These are phyloP conservation scores for Parascedosporium putredinis DNA, from an alignment of 2,329 filamentous ascomycete genomes.

Conservation along the genomic window DNA sequence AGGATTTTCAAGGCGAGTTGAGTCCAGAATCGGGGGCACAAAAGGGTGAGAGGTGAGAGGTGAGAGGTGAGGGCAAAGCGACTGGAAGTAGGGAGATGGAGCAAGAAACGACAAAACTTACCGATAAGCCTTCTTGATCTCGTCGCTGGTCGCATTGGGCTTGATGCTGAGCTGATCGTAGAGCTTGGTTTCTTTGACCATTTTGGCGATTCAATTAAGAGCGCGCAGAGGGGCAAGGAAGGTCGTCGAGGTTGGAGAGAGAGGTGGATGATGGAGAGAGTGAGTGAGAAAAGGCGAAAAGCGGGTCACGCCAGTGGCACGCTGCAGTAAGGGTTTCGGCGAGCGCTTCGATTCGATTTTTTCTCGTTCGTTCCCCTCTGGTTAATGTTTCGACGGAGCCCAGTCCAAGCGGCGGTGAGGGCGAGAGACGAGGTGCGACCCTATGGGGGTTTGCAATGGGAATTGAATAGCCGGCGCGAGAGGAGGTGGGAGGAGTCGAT, in stretches of 20 bases:
- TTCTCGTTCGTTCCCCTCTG: too few relatives aligned
- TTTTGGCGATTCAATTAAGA: slow-evolving; percentile 34
- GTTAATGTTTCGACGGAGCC: too few relatives aligned
- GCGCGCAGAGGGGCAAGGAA: not conserved
- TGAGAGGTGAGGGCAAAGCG: not conserved
- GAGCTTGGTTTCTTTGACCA: slow-evolving; percentile 93
- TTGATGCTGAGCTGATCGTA: slow-evolving; percentile 80
- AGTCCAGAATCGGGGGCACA: too few relatives aligned
- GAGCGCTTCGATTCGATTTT: too few relatives aligned
- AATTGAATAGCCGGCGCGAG: too few relatives aligned
- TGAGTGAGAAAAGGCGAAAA: too few relatives aligned
- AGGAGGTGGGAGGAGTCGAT: too few relatives aligned
- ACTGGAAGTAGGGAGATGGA: not conserved
- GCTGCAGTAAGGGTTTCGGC: too few relatives aligned
- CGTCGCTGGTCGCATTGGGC: slow-evolving; percentile 73
- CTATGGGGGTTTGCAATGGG: too few relatives aligned
- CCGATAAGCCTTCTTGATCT: slow-evolving; percentile 95
- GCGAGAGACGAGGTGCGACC: too few relatives aligned
- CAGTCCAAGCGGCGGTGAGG: too few relatives aligned
- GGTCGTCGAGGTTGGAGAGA: not conserved
- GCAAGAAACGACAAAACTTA: slow-evolving; percentile 30
- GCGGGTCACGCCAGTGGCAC: too few relatives aligned
- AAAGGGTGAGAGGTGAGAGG: not conserved
- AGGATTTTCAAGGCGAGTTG: not conserved
- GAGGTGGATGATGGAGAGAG: not conserved